Base-by-base conservation (phyloP, 2,329 filamentous ascomycete genomes). In the Penicillium polonicum region DNA sequence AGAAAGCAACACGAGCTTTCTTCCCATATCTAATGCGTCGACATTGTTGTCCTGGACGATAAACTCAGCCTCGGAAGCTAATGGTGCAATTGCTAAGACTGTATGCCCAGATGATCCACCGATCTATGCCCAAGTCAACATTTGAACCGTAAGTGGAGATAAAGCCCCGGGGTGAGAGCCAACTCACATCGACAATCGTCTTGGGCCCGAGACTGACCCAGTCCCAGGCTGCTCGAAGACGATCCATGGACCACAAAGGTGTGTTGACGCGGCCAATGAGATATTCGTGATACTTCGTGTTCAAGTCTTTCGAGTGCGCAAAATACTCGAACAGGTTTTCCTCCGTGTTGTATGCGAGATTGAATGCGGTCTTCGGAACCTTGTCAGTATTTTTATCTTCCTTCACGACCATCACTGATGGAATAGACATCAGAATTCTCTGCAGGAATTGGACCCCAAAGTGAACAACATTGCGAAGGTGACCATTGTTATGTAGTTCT, bases 141-240 rank as follows among this genome's bases (percentile, higher is more conserved):
- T 9, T 15, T 29, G 9, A 10, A 29, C 29, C 9, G 2, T 29
- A 29, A 29, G 29, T 29, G 29, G 29, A 29, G 29, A 12, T 29
- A 29, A 29, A 29, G 29, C 29, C 29, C 29, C 29, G 29, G 29
- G 29, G 29, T 29, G 29, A 29, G 29, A 29, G 48, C 25, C 23
- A 60, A 51, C 39, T 46, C 9, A 60, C 59, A 55, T 60, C 59
- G 8, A 60, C 55, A 17, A 60, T 33, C 13, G 51, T 48, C 7
- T 41, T 49, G 10, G 36, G 36, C n/a, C 55, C 59, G 10, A 58
- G 10, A 10, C 39, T 35, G 17, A 21, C 23, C 59, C 59, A 60
- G 38, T 60, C 48, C 52, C 55, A 60, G 31, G 38, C 46, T 49
- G 43, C 44, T 21, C 44, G 17, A 15, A 53, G 48, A 4, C 45